Percentiles rank a stretch among this genome's conserved stretches.
Conservation (phyloP, 2,329 filamentous ascomycete genomes). For the Diaporthe citri region DNA sequence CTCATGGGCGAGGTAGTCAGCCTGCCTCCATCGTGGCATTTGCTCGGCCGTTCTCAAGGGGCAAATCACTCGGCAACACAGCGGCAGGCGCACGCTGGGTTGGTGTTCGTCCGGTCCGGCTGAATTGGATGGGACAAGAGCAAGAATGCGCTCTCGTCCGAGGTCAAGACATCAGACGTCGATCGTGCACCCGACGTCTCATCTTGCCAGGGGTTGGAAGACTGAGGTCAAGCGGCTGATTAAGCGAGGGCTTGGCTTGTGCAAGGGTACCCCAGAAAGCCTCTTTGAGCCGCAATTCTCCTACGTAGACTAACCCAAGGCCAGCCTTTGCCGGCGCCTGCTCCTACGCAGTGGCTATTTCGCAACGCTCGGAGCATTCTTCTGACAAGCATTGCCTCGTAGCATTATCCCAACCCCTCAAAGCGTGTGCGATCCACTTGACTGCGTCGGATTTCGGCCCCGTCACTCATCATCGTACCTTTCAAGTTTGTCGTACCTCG, state of each 20-base stretch:
- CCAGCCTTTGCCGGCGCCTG: constrained; percentile 14
- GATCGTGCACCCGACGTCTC: constrained; percentile 38
- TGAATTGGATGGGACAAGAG: constrained; percentile 25
- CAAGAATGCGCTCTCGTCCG: constrained; percentile 16
- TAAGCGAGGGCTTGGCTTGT: constrained; percentile 26
- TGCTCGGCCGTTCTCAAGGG: constrained; percentile 8
- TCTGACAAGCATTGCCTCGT: constrained; percentile 12
- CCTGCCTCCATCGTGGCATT: constrained; percentile 19
- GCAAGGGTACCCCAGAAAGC: constrained; percentile 8
- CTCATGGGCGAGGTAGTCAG: neutral
- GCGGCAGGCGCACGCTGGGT: neutral
- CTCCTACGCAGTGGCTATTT: constrained; percentile 18
- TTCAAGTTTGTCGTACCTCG: neutral
- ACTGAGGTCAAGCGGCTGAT: constrained; percentile 27
- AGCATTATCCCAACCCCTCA: neutral
- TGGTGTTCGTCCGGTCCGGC: constrained; percentile 23
- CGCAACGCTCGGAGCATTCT: constrained; percentile 23
- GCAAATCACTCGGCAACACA: neutral
- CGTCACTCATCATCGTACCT: neutral
- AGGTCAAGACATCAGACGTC: constrained; percentile 36
- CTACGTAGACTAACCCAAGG: neutral
- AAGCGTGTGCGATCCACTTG: neutral
- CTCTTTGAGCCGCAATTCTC: constrained; percentile 27
- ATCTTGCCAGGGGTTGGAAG: neutral
- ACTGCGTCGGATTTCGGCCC: constrained; percentile 2